Evolutionary conservation across 495 filamentous ascomycete species (phyloP).

Genomic region (Neurospora tetraspora): DNA sequence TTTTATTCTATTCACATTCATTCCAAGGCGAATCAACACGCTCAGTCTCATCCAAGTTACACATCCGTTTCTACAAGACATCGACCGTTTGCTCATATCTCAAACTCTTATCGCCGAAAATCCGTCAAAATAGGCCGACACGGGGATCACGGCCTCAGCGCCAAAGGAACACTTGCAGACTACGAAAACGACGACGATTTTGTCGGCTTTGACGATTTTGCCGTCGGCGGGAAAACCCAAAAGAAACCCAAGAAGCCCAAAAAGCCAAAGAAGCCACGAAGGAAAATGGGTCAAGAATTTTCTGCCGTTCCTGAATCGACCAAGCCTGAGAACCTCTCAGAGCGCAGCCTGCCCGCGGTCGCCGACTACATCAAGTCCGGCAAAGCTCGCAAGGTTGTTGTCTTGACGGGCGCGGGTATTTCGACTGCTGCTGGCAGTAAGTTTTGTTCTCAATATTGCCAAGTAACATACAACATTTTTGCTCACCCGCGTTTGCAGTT

Average conservation of each 20-base stretch:
- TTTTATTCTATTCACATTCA: neutral
- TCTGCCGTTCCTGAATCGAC: constrained; percentile 51
- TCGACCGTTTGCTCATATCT: neutral
- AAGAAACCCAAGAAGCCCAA: constrained; percentile 17
- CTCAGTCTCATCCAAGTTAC: neutral
- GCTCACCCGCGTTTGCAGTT: constrained; percentile 19
- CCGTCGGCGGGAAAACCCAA: neutral
- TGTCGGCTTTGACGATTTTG: constrained; percentile 7
- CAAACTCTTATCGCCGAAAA: neutral
- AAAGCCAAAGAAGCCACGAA: constrained; percentile 10
- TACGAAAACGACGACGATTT: constrained; percentile 3
- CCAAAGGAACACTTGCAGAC: constrained; percentile 9
- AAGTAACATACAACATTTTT: neutral
- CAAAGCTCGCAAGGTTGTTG: constrained; percentile 57
- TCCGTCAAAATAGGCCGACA: constrained; percentile 18
- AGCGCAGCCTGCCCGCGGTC: constrained; percentile 58
- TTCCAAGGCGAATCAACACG: neutral
- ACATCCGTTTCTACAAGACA: neutral
- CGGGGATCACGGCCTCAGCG: constrained; percentile 4
- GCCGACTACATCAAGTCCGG: constrained; percentile 67
- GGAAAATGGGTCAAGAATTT: constrained; percentile 37
- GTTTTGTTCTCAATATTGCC: neutral
- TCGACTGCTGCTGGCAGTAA: constrained; percentile 48
- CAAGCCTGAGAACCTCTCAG: constrained; percentile 52
- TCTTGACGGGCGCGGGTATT: constrained; percentile 65